Evolutionary conservation across 106 monocot species (phyloP), one percentile per base, ranked within the genome.

Genomic region (Chionographis japonica): DNA sequence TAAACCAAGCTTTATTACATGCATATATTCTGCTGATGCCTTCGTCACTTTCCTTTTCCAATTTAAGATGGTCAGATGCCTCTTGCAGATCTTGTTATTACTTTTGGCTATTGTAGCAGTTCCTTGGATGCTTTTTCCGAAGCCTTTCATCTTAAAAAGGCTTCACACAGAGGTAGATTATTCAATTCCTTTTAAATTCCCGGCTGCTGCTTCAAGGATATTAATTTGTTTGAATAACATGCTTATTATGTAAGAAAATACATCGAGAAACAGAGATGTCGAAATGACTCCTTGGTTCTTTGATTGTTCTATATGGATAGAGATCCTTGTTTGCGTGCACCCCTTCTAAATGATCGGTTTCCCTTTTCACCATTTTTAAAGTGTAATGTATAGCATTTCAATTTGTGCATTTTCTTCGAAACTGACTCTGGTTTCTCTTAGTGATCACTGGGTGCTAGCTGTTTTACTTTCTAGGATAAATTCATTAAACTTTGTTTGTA

Each of bases 81-180:
- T 68, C 37, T 43, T 92, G 62, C 83, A 98, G 97, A 93, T 98
- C 12, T 58, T 92, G 51, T 83, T 98, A 64, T 74, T 98, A 74
- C 83, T 93, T 74, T 20, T 90, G 78, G 92, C 97, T 70, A 14
- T 93, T 41, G 76, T 90, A 51, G 92, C 97, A 40, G 92, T 98
- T 56, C 97, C 97, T 12, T 98, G 97, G 97, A 98, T 98, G 97
- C 76, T 98, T 16, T 83, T 98, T 39, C 97, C 97, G 8, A 98
- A 98, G 61, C 97, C 97, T 76, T 90, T 98, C 60, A 93, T 90
- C 70, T 85, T 98, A 52, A 90, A 59, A 85, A 92, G 68, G 79
- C 89, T 86, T 68, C 80, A 98, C 53, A 87, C 77, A 39, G 97
- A 98, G 89, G 97, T 98, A 85, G 0, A 52, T 50, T 6, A 43